Evolutionary conservation across 2,329 filamentous ascomycete species (phyloP), one percentile per base, ranked within the genome.

Genomic region (Penicillium expansum): DNA sequence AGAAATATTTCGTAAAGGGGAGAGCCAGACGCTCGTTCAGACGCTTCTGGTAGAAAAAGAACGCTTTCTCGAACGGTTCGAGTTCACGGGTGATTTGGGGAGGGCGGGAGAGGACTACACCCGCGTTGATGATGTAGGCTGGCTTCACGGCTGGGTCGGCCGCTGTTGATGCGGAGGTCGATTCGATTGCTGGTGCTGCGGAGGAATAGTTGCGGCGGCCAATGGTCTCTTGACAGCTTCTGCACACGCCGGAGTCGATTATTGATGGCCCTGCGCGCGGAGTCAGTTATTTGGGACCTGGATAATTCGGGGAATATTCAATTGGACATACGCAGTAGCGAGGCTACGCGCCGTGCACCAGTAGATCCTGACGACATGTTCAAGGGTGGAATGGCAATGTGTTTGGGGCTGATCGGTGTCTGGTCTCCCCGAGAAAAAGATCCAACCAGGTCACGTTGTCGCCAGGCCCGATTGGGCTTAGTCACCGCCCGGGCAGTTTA

Each of bases 21-120:
- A 94, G 83, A 20, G 88, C 86, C 51, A 96, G 83, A 42, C 94
- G 90, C 81, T 99, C 94, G 76, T 97, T 96, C 59, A 99, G 83
- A 14, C 94, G 91, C 68, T 93, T 93, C 79, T 99, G 94, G 79
- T 99, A 99, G 74, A 99, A 92, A 81, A 89, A 96, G 78, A 89
- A 97, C 62, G 93, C 83, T 71, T 91, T 89, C 76, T 99, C 94
- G 76, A 99, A 97, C 13, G 90, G 82, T 33, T 89, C 90, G 52
- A 93, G 86, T 59, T 88, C 82, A 64, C 90, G 88, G 27, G 94
- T 97, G 68, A 99, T 82, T 57, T 95, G 80, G 7, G 94, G 94
- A 47, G 94, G 86, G 29, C 94, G 91, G 44, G 92, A 94, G 62
- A 99, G 86, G 65, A 97, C 85, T 58, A 97, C 82, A 62, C 91